These are phyloP conservation scores for Xerocomellus intermedius DNA, from an alignment of 768 basidiomycete species.

Conservation along the genomic window DNA sequence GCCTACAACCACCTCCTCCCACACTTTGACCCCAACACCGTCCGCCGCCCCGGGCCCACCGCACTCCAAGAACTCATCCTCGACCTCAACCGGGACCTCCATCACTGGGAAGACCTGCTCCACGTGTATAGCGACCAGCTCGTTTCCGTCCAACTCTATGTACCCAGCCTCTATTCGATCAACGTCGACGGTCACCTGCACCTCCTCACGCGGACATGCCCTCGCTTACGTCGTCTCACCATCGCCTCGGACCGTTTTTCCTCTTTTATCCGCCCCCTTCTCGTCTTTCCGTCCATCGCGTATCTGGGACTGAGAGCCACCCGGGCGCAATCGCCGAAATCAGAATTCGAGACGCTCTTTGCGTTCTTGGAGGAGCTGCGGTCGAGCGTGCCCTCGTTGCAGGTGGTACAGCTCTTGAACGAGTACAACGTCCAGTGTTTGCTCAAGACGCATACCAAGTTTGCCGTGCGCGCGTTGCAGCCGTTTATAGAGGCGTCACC, in stretches of 20 bases:
- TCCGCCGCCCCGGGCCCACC: neutral
- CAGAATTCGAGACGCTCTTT: constrained; percentile 11
- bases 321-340: neutral
- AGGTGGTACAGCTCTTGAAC: constrained; percentile 21
- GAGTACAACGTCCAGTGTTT: constrained; percentile 15
- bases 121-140: constrained; percentile 14
- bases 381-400: constrained; percentile 16
- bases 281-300: constrained; percentile 13
- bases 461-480: constrained; percentile 8
- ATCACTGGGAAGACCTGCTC: constrained; percentile 15
- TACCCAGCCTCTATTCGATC: neutral
- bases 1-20: neutral
- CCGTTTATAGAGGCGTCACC: neutral
- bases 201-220: constrained; percentile 14
- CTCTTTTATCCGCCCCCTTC: neutral
- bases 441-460: constrained; percentile 14
- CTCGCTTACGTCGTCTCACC: constrained; percentile 19
- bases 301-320: constrained; percentile 16
- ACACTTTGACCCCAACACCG: neutral
- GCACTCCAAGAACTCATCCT: constrained; percentile 22
- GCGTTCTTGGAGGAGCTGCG: constrained; percentile 9
- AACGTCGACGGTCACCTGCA: neutral
- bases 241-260: constrained; percentile 6
- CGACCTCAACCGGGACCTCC: neutral
- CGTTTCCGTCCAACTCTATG: constrained; percentile 14